Evolutionary conservation across 164 flowering plant genomes (phyloP), one percentile per base, ranked within the genome.

Genomic region (Vitis riparia): DNA sequence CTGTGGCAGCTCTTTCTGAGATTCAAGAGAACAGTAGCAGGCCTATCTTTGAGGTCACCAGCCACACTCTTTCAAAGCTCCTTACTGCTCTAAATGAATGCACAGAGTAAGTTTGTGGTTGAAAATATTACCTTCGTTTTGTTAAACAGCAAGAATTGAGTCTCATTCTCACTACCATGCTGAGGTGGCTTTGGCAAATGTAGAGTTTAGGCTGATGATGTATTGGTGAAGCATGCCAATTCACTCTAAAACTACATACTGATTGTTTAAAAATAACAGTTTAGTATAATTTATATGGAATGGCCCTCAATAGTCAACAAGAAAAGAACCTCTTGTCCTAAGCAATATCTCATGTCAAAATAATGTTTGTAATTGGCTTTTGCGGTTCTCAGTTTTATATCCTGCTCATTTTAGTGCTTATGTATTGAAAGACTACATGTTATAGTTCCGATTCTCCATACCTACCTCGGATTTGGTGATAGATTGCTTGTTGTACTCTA

Each of bases 1-100:
- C 98, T 71, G 98, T 93, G 65, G 99, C 99, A 55, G 97, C 99
- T 68, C 91, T 93, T 66, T 92, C 98, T 11, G 99, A 96, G 84
- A 96, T 96, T 76, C 98, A 96, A 82, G 99, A 93, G 69, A 89
- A 79, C 68, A 93, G 98, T 69, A 79, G 67, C 59, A 84, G 84
- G 51, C 92, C 98, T 57, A 85, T 96, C 64, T 96, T 96, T 81
- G 97, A 92, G 79, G 81, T 93, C 78, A 93, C 98, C 17, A 92
- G 92, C 75, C 79, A 80, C 68, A 96, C 94, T 53, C 93, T 93
- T 63, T 75, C 95, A 71, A 96, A 96, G 88, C 97, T 96, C 68
- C 90, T 96, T 57, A 93, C 99, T 60, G 99, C 99, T 72, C 81
- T 96, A 49, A 96, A 96, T 85, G 98, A 92, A 74, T 93, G 98